phyloP scores from a whole-genome alignment of 148 eudicot genomes.

The Persicaria maculosa region DNA sequence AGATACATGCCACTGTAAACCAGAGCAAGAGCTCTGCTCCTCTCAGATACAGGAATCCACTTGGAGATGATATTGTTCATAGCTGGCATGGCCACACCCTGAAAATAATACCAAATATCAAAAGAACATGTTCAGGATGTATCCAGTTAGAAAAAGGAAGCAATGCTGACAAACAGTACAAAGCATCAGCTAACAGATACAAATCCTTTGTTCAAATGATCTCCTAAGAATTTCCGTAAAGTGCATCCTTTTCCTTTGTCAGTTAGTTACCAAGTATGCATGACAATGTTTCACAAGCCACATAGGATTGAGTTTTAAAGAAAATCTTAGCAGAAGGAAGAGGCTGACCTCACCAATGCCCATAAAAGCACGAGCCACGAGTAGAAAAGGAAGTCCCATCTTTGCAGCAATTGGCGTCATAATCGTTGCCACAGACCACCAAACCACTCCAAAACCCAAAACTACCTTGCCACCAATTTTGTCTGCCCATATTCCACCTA shows the following conservation, averaged over 20 bases:
- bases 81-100: constrained; percentile 99
- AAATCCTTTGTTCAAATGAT: not conserved
- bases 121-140: not conserved
- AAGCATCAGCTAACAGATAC: not conserved
- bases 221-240: not conserved
- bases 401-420: constrained; percentile 94
- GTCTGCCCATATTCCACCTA: constrained; percentile 99
- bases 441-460: constrained; percentile 93
- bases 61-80: constrained; percentile 93
- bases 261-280: not conserved
- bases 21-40: constrained; percentile 93
- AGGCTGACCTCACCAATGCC: constrained; percentile 94
- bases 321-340: constrained; percentile 4
- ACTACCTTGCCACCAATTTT: constrained; percentile 88
- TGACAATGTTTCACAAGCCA: not conserved
- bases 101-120: constrained; percentile 22
- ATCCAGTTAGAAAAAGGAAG: not conserved
- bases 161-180: not conserved
- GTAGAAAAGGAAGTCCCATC: constrained; percentile 81
- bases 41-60: constrained; percentile 97
- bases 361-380: constrained; percentile 85
- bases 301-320: not conserved
- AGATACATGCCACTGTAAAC: constrained; percentile 99
- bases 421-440: constrained; percentile 96
- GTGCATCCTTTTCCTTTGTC: not conserved